Conservation (phyloP, 345 rosid genomes). For the Rhodamnia rubescens region DNA sequence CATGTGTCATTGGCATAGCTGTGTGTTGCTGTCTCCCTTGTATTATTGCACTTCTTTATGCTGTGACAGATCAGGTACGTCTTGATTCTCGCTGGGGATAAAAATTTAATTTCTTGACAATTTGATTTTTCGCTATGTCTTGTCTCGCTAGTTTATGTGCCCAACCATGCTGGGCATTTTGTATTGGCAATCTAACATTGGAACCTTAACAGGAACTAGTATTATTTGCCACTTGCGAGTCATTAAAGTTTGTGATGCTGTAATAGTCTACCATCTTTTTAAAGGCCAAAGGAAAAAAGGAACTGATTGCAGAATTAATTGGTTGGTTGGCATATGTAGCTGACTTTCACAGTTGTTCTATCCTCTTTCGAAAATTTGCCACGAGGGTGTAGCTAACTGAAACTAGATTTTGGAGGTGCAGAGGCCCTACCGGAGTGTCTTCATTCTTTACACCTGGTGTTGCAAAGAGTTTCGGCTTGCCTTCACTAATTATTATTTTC, state of each 20-base stretch:
- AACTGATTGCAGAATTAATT: background rate
- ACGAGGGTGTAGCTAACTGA: background rate
- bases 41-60: constrained; percentile 90
- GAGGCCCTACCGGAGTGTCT: background rate
- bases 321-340: background rate
- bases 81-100: background rate
- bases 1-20: constrained; percentile 91
- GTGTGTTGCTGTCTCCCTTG: constrained; percentile 99
- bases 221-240: background rate
- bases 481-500: background rate
- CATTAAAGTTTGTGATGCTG: background rate
- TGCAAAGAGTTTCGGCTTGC: background rate
- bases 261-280: background rate
- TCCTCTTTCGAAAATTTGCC: background rate
- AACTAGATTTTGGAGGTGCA: background rate
- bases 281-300: background rate
- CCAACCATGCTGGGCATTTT: background rate
- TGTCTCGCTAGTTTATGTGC: background rate
- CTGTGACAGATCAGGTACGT: constrained; percentile 88
- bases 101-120: background rate
- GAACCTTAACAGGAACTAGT: background rate
- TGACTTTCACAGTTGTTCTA: background rate
- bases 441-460: background rate
- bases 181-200: background rate
- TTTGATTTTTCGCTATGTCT: background rate